Conservation (phyloP, 2,329 filamentous ascomycete species). For the Penicillium psychrosexuale region DNA sequence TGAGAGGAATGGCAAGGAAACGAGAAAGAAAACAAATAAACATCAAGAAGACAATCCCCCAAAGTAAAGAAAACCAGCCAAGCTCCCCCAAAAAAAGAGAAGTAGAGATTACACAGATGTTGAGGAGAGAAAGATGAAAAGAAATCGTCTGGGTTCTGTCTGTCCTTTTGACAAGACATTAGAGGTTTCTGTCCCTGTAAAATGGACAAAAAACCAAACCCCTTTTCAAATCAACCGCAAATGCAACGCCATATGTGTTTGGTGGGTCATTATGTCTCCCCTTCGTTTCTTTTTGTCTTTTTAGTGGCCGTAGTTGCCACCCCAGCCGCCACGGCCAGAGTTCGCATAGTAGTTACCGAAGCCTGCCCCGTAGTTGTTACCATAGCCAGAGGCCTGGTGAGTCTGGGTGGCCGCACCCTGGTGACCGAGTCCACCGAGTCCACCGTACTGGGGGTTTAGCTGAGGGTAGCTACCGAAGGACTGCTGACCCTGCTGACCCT, state of each 20-base stretch:
- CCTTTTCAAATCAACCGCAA: constrained; percentile 24
- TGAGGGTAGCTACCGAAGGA: constrained; percentile 57
- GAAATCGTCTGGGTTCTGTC: constrained; percentile 22
- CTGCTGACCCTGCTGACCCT: constrained; percentile 53
- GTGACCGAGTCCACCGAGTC: constrained; percentile 44
- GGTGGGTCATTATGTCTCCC: constrained; percentile 21
- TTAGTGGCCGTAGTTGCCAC: constrained; percentile 48
- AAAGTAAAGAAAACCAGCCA: constrained; percentile 31
- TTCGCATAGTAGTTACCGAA: constrained; percentile 46
- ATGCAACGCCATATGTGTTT: constrained; percentile 32
- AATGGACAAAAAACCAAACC: constrained; percentile 15
- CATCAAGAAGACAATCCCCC: constrained; percentile 20
- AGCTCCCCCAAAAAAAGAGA: constrained; percentile 35
- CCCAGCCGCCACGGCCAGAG: constrained; percentile 46
- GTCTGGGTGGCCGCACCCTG: constrained; percentile 41
- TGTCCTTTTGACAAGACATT: constrained; percentile 12
- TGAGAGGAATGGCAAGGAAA: not conserved
- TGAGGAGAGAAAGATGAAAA: constrained; percentile 29
- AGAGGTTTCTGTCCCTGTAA: constrained; percentile 4
- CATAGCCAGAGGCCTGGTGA: constrained; percentile 42
- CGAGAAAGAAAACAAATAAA: constrained; percentile 15
- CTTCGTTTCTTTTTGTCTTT: constrained; percentile 14
- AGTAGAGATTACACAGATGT: constrained; percentile 42
- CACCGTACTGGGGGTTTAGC: constrained; percentile 53
- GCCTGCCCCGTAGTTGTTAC: constrained; percentile 41